Base-by-base conservation (phyloP, 2,329 filamentous ascomycete genomes). In the Trichoderma oligosporum region DNA sequence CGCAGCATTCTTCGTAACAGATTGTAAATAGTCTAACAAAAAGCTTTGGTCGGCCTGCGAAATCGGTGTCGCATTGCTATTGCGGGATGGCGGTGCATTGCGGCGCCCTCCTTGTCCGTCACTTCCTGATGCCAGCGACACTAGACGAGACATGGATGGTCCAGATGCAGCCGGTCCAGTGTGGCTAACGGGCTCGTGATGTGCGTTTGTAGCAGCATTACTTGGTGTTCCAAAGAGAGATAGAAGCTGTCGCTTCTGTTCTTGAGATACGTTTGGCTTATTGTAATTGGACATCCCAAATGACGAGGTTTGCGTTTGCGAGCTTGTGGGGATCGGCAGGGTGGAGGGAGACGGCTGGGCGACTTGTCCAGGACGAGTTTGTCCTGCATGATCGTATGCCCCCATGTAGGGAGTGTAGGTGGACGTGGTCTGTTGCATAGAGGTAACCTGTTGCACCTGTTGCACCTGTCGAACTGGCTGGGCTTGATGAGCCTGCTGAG, bases 11-110 rank as follows among this genome's bases (percentile, higher is more conserved):
- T 74, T 73, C 9, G 78, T 77, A 2, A 78, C 75, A 24, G 76
- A 77, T 61, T 89, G 83, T 65, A 95, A 73, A 67, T 91, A 94
- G 8, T 82, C 86, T 51, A 94, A 76, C 67, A 95, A 73, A 65
- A 94, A 94, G 14, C 79, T 85, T 67, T 88, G 86, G 63, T 94
- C 86, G 0, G 83, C 86, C 0, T 88, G 82, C 4, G 86, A 87
- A 42, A 85, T 83, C 11, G 81, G 76, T 29, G 78, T 77, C 65
- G 80, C 75, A 60, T 77, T 81, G 16, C 75, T 76, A 9, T 78
- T 74, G 38, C 77, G 73, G 35, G 73, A 74, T 22, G 63, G 69
- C 1, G 64, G 58, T 41, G 62, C 22, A 31, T 54, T 60, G n/a
- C 47, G 56, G 52, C 22, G 49, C 27, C 60, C 48, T 58, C 36